Conservation (phyloP, 352 stramenopile species). For the Phytophthora cryptogea region DNA sequence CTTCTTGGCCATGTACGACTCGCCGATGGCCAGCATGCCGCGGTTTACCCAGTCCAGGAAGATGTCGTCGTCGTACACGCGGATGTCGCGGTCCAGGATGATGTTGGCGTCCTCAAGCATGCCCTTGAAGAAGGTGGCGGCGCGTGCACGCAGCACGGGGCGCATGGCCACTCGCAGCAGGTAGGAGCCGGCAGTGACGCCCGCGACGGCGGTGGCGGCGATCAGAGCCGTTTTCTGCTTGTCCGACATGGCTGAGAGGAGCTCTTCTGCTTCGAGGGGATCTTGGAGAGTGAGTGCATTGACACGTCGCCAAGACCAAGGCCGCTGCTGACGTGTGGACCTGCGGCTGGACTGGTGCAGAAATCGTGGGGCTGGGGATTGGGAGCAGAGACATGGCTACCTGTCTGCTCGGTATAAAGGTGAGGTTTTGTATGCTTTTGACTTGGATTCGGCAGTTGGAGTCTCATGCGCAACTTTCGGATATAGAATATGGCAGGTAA, state of each 20-base stretch:
- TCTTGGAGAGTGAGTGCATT: conserved; percentile 38
- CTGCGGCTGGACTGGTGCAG: conserved; percentile 27
- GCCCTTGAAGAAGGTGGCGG: conserved; percentile 78
- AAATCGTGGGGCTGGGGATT: conserved; percentile 26
- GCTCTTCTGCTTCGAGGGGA: conserved; percentile 22
- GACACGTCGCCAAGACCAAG: conserved; percentile 15
- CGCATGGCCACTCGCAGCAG: conserved; percentile 69
- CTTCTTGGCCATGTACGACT: conserved; percentile 91
- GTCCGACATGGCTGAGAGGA: conserved; percentile 35
- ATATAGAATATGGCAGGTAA: conserved; percentile 6
- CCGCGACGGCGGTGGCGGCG: conserved; percentile 62
- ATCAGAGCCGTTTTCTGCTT: conserved; percentile 80
- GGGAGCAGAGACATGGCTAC: conserved; percentile 6
- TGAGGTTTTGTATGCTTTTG: conserved; percentile 22
- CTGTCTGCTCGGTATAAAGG: conserved; percentile 11
- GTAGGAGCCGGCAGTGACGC: conserved; percentile 70
- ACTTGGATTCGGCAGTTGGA: conserved; percentile 15
- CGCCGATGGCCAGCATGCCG: conserved; percentile 85
- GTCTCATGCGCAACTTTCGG: background rate
- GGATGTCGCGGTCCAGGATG: conserved; percentile 79
- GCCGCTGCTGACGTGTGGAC: conserved; percentile 19
- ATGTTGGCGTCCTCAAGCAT: conserved; percentile 86
- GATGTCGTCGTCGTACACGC: conserved; percentile 81
- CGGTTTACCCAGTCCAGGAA: conserved; percentile 87
- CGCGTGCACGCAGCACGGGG: conserved; percentile 66